Percentiles rank a stretch among this genome's conserved stretches.
phyloP scores from a whole-genome alignment of 2,329 filamentous ascomycete species.

The Endoconidiophora laricicola region DNA sequence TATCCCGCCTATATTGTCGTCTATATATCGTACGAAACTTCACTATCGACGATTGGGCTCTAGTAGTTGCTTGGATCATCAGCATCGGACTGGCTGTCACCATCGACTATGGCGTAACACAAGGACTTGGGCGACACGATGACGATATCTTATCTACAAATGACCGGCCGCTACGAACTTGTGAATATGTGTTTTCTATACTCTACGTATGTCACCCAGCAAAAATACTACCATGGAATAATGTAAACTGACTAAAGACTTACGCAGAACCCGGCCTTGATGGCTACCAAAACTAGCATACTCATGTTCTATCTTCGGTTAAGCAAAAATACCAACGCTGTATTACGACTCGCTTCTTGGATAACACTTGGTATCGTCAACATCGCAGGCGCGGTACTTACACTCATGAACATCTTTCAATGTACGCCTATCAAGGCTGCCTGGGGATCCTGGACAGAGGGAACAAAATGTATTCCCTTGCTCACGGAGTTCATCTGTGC shows the following conservation, averaged over 20 bases:
- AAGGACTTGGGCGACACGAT: conserved; percentile 55
- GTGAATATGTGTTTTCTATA: conserved; percentile 48
- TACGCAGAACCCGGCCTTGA: conserved; percentile 65
- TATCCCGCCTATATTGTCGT: conserved; percentile 55
- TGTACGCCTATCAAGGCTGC: conserved; percentile 59
- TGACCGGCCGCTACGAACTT: conserved; percentile 34
- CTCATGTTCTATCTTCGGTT: conserved; percentile 78
- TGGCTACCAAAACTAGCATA: conserved; percentile 87
- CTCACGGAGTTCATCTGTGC: conserved; percentile 53
- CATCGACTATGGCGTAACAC: conserved; percentile 45
- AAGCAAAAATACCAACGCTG: conserved; percentile 56
- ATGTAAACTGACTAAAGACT: too few relatives aligned
- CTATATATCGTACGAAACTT: conserved; percentile 55
- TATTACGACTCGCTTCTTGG: conserved; percentile 73
- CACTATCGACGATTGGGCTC: conserved; percentile 65
- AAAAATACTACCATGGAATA: background rate
- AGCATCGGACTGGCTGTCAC: conserved; percentile 50
- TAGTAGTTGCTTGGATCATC: conserved; percentile 61
- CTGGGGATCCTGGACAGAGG: conserved; percentile 31
- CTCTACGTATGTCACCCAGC: conserved; percentile 33
- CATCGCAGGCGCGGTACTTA: conserved; percentile 58
- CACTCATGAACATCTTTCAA: conserved; percentile 75
- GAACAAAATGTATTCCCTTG: conserved; percentile 35
- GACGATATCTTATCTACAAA: conserved; percentile 35
- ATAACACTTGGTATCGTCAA: conserved; percentile 63